Evolutionary conservation across 345 rosid species (phyloP), one percentile per base, ranked within the genome.

Genomic region (Boechera divaricarpa): DNA sequence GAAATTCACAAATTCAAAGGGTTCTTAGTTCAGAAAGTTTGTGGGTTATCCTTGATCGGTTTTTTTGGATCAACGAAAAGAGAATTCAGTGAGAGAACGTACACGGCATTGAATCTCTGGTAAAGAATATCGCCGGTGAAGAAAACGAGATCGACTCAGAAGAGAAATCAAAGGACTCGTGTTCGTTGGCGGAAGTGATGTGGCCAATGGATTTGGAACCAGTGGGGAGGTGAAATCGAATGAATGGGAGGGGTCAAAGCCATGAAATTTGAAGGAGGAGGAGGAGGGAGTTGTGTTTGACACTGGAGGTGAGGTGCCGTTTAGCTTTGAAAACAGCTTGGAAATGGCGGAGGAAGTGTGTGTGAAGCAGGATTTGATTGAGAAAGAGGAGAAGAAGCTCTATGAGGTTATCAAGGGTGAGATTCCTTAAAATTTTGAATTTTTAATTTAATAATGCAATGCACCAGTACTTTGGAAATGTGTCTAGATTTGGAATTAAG

Each of bases 311-410:
- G 67, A 56, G 63, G 70, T 26, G 18, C 31, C 56, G 31, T 52
- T 56, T 7, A 70, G 51, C 29, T 70, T 66, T 44, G 87, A 73
- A 21, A 45, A 8, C 12, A 28, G 15, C 64, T 67, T 31, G 63
- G 80, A 65, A 29, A 73, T 32, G 21, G 82, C 21, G 29, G 80
- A 79, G 41, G 61, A 81, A 68, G 84, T 51, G 32, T 80, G 76
- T 67, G 85, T 80, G 51, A 88, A 88, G 82, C 48, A 57, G 61
- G 79, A 73, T 69, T 64, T 18, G 64, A 86, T 94, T 18, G 76
- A 85, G 75, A 74, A 52, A 33, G 96, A 89, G 74, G 92, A 90
- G 86, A 82, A 89, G 39, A 81, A 85, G 63, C 93, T 92, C 54
- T 58, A 76, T 76, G 78, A 86, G 52, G 45, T 87, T 21, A 77